Base-by-base conservation (phyloP, 2,329 filamentous ascomycete genomes). In the Colletotrichum euphorbiae region DNA sequence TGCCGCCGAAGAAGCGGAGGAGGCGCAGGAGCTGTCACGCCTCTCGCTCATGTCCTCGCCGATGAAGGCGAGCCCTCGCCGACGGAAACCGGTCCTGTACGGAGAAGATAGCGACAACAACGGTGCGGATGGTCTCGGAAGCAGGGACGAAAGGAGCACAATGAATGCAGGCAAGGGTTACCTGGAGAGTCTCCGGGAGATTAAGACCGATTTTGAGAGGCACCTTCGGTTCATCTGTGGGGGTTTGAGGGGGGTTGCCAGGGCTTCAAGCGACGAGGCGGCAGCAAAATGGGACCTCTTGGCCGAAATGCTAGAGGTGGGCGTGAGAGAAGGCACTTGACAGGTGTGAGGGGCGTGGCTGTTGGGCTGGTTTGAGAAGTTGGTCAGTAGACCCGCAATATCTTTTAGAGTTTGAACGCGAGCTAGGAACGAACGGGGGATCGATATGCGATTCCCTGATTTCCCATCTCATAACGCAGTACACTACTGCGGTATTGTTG, bases 221-320 rank as follows among this genome's bases (percentile, higher is more conserved):
- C 82, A 91, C 54, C 74, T 94, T 31, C 82, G 85, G 0, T 97
- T 97, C 76, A 84, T 96, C 13, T 85, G 85, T 2, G 89, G 90
- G 56, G 93, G 92, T 0, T 76, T 98, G 70, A 87, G 90, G 61
- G 91, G 91, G 9, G 88, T 96, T 9, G 90, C 93, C 56, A 86
- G 94, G 72, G 91, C 90, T 38, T 90, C 91, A 54, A 89, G 89
- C 31, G 89, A 93, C 62, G 75, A 78, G 13, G 80, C 82, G 45
- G 79, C 84, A 74, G 75, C 86, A 36, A 88, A 90, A 75, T 95
- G 94, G 91, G 93, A 96, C 78, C 88, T 91, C 68, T 77, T 97
- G 69, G 93, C 92, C 0, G 93, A 97, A 77, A 92, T 91, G 82
- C 78, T 97, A 50, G 91, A 94, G 73, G 84, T 83, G 74, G 80